phyloP scores from a whole-genome alignment of 352 stramenopile genomes.

The Achlya hypogyna region DNA sequence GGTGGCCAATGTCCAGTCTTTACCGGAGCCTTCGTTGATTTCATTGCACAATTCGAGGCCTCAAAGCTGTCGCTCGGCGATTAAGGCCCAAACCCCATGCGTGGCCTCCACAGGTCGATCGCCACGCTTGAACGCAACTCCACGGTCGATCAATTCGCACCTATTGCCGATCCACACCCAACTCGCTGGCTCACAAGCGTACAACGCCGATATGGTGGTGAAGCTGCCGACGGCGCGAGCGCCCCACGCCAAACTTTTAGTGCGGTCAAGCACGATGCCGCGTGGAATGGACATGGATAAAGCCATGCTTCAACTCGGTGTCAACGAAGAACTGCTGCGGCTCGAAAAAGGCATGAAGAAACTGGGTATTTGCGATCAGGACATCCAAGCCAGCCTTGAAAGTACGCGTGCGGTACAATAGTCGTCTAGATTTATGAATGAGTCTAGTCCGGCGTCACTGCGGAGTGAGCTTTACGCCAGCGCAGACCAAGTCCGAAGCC shows the following conservation, averaged over 20 bases:
- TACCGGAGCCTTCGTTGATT: too few species aligned
- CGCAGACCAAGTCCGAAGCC: conserved; percentile 38
- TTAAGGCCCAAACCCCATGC: too few species aligned
- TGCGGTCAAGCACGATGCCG: not conserved
- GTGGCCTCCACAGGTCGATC: too few species aligned
- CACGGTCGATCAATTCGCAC: too few species aligned
- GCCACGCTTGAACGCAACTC: too few species aligned
- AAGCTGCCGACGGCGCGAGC: not conserved
- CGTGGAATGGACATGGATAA: conserved; percentile 12
- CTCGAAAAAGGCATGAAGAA: conserved; percentile 75
- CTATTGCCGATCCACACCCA: not conserved
- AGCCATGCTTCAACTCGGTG: conserved; percentile 43
- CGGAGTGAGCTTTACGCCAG: not conserved
- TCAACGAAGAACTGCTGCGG: conserved; percentile 51
- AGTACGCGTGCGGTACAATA: not conserved
- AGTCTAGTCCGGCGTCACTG: conserved; percentile 8
- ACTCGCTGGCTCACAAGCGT: not conserved
- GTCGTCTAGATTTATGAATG: not conserved
- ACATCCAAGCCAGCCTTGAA: conserved; percentile 27
- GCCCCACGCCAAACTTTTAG: too few species aligned
- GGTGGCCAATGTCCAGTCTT: not conserved
- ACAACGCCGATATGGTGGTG: not conserved
- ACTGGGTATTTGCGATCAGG: conserved; percentile 54
- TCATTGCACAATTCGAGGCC: too few species aligned
- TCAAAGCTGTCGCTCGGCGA: too few species aligned